phyloP scores from a whole-genome alignment of 495 filamentous ascomycete genomes.

The Aspergillus coremiiformis region DNA sequence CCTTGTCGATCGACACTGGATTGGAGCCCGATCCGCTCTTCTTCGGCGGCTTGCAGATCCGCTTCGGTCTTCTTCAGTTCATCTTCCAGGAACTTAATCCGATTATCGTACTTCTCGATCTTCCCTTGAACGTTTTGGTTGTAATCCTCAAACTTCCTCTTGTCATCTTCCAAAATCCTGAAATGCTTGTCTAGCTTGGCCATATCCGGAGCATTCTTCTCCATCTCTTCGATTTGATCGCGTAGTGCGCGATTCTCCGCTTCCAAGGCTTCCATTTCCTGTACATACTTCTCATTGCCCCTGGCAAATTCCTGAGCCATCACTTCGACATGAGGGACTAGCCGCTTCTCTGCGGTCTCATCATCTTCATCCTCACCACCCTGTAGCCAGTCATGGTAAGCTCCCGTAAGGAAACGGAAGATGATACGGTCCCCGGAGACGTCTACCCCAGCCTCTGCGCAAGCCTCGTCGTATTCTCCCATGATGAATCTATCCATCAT shows the following conservation, averaged over 20 bases:
- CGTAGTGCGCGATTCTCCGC: slow-evolving; percentile 69
- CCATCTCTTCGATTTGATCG: slow-evolving; percentile 79
- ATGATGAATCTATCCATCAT: slow-evolving; percentile 75
- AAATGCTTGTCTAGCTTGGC: slow-evolving; percentile 75
- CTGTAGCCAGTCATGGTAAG: slow-evolving; percentile 89
- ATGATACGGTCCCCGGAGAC: slow-evolving; percentile 84
- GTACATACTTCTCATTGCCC: slow-evolving; percentile 68
- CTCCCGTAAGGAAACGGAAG: slow-evolving; percentile 78
- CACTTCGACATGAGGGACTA: slow-evolving; percentile 74
- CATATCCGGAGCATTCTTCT: slow-evolving; percentile 75
- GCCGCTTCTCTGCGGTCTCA: slow-evolving; percentile 64
- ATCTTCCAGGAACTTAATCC: slow-evolving; percentile 67
- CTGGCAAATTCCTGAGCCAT: slow-evolving; percentile 88
- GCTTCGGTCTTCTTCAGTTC: slow-evolving; percentile 69
- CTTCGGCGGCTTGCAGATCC: slow-evolving; percentile 72
- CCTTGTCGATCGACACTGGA: slow-evolving; percentile 82
- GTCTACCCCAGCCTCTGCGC: slow-evolving; percentile 78
- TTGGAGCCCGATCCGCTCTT: slow-evolving; percentile 72
- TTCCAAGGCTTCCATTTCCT: slow-evolving; percentile 76
- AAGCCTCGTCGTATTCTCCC: slow-evolving; percentile 82
- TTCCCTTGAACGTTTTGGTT: slow-evolving; percentile 71
- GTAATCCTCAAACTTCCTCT: slow-evolving; percentile 86
- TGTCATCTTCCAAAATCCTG: slow-evolving; percentile 83
- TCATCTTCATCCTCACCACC: slow-evolving; percentile 72
- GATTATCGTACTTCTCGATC: slow-evolving; percentile 71